Base-by-base conservation (phyloP, 139 green algal genomes). In the Chlorella sorokiniana region DNA sequence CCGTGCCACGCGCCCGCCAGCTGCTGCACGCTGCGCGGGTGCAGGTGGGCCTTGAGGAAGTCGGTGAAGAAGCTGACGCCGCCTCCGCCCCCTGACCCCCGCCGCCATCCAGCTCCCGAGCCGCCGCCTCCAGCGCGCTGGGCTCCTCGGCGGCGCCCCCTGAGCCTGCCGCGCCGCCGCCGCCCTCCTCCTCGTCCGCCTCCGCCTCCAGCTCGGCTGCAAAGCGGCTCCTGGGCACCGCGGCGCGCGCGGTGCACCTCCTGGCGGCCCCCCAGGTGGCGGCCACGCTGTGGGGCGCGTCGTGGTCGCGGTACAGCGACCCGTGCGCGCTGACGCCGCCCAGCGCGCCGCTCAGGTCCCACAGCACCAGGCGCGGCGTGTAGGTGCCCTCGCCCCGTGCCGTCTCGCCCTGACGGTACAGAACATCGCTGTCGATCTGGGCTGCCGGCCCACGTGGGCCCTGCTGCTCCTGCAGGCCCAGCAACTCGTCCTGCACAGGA, bases 21-120 rank as follows among this genome's bases (percentile, higher is more conserved):
- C 6, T 86, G 83, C 29, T 86, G 83, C 35, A 91, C 61, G 61
- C 78, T 88, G 16, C 69, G 45, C 0, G 89, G 89, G 48, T 88
- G 69, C 48, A 95, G 40, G 29, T 88, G 76, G 25, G 89, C 88
- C 82, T 94, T 94, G 16, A 93, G 83, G 51, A 87, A 96, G 77
- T 96, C 93, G 25, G 90, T 94, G 86, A 91, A 96, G 78, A 91
- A 91, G 0, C 76, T 52, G 8, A 88, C 86, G 5, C 63, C 82
- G 0, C 64, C 52, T 1, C 10, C 35, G 29, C 42, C 27, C 29
- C 48, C 14, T 83, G 73, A 20, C n/a, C 67, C n/a, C 16, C 11
- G 27, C 11, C 38, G 56, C 31, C 69, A 38, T 90, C 72, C 59
- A 92, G 75, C 35, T 82, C 29, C 18, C n/a, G 40, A 1, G 88